These are phyloP conservation scores for Sugiyamaella qingdaonensis DNA, from an alignment of 805 yeast species.

Conservation along the genomic window DNA sequence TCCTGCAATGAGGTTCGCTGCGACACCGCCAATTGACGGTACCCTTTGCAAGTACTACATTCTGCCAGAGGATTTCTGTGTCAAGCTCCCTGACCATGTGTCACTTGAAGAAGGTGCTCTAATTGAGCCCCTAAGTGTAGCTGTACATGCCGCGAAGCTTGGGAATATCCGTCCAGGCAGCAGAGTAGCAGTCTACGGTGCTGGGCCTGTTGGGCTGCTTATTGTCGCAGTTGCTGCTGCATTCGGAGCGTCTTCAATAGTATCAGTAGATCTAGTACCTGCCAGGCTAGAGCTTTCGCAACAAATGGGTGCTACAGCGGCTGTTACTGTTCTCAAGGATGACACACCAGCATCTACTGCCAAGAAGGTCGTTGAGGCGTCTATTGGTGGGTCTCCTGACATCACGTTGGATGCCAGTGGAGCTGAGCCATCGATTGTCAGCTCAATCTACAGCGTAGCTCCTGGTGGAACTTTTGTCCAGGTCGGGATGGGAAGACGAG, in stretches of 20 bases:
- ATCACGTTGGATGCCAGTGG: conserved; percentile 86
- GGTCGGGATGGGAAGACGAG: conserved; percentile 78
- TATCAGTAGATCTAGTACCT: conserved; percentile 67
- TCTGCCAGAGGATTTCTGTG: conserved; percentile 78
- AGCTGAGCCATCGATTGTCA: conserved; percentile 66
- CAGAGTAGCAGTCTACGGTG: conserved; percentile 73
- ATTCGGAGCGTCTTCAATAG: conserved; percentile 67
- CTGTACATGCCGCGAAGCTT: conserved; percentile 70
- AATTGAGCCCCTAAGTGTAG: conserved; percentile 84
- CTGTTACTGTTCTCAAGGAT: conserved; percentile 31
- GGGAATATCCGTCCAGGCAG: conserved; percentile 64
- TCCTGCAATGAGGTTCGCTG: conserved; percentile 88
- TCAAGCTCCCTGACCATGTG: conserved; percentile 72
- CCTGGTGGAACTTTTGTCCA: conserved; percentile 75
- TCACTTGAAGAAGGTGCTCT: conserved; percentile 82
- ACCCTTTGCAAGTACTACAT: conserved; percentile 70
- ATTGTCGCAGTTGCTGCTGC: conserved; percentile 66
- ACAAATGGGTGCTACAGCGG: conserved; percentile 58
- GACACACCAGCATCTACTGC: conserved; percentile 43
- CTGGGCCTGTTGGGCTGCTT: conserved; percentile 84
- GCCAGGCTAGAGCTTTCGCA: conserved; percentile 63
- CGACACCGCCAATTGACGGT: conserved; percentile 87
- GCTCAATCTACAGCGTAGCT: conserved; percentile 57
- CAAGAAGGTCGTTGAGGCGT: conserved; percentile 31
- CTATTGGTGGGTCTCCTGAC: conserved; percentile 39